phyloP scores from a whole-genome alignment of 2,329 filamentous ascomycete genomes.

The Beauveria sp. region DNA sequence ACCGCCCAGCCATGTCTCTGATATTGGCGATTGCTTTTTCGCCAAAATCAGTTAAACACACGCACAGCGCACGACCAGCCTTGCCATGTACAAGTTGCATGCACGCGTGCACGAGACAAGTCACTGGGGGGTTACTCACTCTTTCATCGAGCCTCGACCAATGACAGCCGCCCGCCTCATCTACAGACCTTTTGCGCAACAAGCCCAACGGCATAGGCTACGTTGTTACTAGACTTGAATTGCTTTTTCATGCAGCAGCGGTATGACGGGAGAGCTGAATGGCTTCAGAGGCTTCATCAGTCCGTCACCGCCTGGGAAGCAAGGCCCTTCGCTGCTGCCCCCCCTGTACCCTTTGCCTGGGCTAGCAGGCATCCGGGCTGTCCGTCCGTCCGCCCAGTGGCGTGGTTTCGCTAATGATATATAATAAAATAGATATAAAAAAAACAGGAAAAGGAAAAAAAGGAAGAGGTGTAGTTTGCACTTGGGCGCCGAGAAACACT shows the following conservation, averaged over 20 bases:
- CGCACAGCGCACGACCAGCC: neutral
- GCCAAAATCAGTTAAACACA: too few relatives aligned
- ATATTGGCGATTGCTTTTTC: too few relatives aligned
- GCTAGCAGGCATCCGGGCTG: neutral
- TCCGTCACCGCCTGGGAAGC: neutral
- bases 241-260: conserved; percentile 5
- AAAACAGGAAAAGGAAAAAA: too few relatives aligned
- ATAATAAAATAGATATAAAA: too few relatives aligned
- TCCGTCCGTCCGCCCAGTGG: too few relatives aligned
- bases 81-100: neutral
- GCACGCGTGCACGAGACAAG: neutral
- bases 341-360: neutral
- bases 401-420: too few relatives aligned
- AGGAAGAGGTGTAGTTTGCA: too few relatives aligned
- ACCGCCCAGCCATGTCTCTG: too few relatives aligned
- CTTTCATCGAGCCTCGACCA: neutral
- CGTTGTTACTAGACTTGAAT: neutral
- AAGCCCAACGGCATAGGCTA: neutral
- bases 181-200: neutral
- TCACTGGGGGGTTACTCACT: too few relatives aligned
- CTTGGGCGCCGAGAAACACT: neutral
- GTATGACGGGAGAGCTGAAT: neutral
- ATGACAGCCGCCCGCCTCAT: neutral
- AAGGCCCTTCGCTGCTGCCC: neutral
- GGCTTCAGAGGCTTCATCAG: neutral